These are phyloP conservation scores for Trichosphaerium sp. DNA, from an alignment of 78 protist species.

Conservation along the genomic window DNA sequence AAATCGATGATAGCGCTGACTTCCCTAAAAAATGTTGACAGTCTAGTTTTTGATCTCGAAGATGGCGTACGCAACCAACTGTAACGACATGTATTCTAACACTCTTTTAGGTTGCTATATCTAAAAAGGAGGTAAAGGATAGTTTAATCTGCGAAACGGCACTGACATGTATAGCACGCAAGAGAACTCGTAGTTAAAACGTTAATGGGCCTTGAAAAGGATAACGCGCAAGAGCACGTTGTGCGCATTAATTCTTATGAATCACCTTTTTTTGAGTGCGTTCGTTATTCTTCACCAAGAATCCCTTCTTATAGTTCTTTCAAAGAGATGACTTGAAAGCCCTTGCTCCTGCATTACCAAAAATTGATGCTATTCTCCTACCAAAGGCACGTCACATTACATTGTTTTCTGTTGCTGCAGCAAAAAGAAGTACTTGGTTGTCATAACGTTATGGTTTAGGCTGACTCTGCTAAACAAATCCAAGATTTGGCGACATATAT, in stretches of 20 bases:
- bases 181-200: not conserved
- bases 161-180: conserved; percentile 40
- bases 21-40: conserved; percentile 29
- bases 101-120: too few relatives aligned
- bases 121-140: too few relatives aligned
- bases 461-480: not conserved
- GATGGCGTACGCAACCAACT: conserved; percentile 49
- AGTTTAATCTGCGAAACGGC: too few relatives aligned
- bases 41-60: conserved; percentile 41
- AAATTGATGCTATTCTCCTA: conserved; percentile 29
- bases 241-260: conserved; percentile 4
- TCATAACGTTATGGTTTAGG: not conserved
- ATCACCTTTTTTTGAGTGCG: conserved; percentile 18
- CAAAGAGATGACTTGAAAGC: too few relatives aligned
- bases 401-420: too few relatives aligned
- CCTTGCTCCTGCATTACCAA: too few relatives aligned
- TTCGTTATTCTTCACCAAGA: conserved; percentile 33
- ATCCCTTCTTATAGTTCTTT: conserved; percentile 11
- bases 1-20: too few relatives aligned
- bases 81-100: too few relatives aligned
- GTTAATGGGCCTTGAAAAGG: not conserved
- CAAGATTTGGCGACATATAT: not conserved
- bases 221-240: conserved; percentile 9
- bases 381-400: conserved; percentile 29
- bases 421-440: too few relatives aligned